phyloP scores from a whole-genome alignment of 2,329 filamentous ascomycete genomes.

The Apiospora arundinis region DNA sequence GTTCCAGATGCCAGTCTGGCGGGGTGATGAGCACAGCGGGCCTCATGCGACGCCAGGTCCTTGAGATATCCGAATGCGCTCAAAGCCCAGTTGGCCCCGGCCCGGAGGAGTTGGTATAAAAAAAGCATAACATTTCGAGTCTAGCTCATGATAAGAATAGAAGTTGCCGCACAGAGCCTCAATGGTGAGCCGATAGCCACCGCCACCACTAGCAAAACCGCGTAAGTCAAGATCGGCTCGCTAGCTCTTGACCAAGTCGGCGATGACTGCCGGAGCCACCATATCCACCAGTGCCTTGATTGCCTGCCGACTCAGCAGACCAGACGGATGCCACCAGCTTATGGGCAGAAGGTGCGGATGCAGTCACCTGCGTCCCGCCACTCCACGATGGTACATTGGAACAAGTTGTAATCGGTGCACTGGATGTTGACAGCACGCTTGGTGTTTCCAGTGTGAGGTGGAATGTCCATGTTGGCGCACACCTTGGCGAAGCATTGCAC shows the following conservation, averaged over 20 bases:
- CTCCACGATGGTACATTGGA: conserved; percentile 14
- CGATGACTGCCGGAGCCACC: conserved; percentile 3
- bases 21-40: conserved; percentile 19
- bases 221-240: not conserved
- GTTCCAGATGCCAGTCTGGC: conserved; percentile 19
- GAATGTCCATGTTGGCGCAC: conserved; percentile 3
- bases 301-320: conserved; percentile 14
- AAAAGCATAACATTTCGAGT: conserved; percentile 18
- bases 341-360: conserved; percentile 19
- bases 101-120: not conserved
- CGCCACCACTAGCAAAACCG: not conserved
- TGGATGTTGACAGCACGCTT: conserved; percentile 5
- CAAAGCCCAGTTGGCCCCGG: conserved; percentile 14
- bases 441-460: not conserved
- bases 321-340: not conserved
- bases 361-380: conserved; percentile 18
- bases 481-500: conserved; percentile 19
- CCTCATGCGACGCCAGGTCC: conserved; percentile 18
- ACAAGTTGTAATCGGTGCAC: conserved; percentile 16
- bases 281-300: conserved; percentile 4
- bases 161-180: conserved; percentile 5
- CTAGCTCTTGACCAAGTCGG: not conserved
- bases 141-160: conserved; percentile 19
- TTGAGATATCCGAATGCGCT: conserved; percentile 16
- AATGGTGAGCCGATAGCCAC: not conserved